A percentile compares a stretch with the other conserved stretches of the same genome.
phyloP scores from a whole-genome alignment of 495 filamentous ascomycete species.

The Aspergillus cavernicola region DNA sequence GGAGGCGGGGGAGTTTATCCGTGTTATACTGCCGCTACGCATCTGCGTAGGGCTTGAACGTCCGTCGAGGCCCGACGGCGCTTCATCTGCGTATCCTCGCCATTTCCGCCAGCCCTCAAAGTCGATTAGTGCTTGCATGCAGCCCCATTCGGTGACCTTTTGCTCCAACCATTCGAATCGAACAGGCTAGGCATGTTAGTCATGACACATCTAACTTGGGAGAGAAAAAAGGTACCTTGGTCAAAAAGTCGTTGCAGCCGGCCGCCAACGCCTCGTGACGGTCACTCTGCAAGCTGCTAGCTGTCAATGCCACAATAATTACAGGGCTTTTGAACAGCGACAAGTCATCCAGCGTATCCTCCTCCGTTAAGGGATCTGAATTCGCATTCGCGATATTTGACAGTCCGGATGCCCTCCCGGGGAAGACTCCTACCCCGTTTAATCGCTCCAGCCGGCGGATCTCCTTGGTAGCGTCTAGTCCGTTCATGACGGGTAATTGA shows the following conservation, averaged over 20 bases:
- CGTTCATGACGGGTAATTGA: conserved; percentile 95
- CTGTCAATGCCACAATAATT: conserved; percentile 96
- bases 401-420: conserved; percentile 46
- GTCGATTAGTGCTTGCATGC: conserved; percentile 98
- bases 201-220: conserved; percentile 5
- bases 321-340: conserved; percentile 90
- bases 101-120: conserved; percentile 98
- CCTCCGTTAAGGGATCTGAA: conserved; percentile 39
- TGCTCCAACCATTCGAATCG: conserved; percentile 96
- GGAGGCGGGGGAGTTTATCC: conserved; percentile 1
- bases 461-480: conserved; percentile 93
- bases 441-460: conserved; percentile 85
- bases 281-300: conserved; percentile 88
- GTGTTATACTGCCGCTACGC: conserved; percentile 8
- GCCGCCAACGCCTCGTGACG: conserved; percentile 92
- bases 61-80: conserved; percentile 13
- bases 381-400: conserved; percentile 30
- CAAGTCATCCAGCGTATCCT: conserved; percentile 63
- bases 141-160: conserved; percentile 99
- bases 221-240: too few relatives aligned
- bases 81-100: conserved; percentile 68
- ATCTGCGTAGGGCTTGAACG: conserved; percentile 32
- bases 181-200: conserved; percentile 61
- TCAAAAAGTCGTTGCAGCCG: conserved; percentile 97
- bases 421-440: conserved; percentile 87